Conservation (phyloP, 139 green algal species). For the Tetratostichococcus sp. region DNA sequence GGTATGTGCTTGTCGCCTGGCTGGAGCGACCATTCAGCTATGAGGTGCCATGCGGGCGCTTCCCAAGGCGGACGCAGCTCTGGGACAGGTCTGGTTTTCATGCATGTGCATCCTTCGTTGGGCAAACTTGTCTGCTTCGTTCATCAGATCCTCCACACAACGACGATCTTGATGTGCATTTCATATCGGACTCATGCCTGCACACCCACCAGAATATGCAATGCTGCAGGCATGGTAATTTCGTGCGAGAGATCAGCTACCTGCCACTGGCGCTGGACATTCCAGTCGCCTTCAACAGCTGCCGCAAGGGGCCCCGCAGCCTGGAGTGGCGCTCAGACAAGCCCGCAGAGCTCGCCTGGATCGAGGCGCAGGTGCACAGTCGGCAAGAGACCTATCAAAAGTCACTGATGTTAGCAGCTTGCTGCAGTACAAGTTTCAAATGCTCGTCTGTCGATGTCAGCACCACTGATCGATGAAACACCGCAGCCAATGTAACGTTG, state of each 20-base stretch:
- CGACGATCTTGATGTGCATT: background rate
- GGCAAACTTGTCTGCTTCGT: background rate
- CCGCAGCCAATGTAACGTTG: too few species aligned
- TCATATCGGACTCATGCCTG: background rate
- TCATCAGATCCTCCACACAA: background rate
- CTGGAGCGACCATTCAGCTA: slow-evolving; percentile 90
- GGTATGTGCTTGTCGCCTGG: slow-evolving; percentile 79
- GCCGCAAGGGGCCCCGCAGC: slow-evolving; percentile 65
- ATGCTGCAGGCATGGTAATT: slow-evolving; percentile 21
- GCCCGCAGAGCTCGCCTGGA: slow-evolving; percentile 74
- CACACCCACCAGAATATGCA: too few species aligned
- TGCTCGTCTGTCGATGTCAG: background rate
- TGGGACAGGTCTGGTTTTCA: slow-evolving; percentile 38
- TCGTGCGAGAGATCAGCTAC: slow-evolving; percentile 68
- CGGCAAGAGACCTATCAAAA: too few species aligned
- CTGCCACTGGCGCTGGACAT: slow-evolving; percentile 95
- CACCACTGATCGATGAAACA: too few species aligned
- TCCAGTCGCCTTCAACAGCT: slow-evolving; percentile 88
- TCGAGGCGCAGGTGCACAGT: slow-evolving; percentile 81
- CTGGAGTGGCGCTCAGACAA: slow-evolving; percentile 88
- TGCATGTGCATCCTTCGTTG: background rate
- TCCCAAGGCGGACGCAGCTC: slow-evolving; percentile 82
- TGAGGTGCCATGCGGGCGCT: slow-evolving; percentile 82
- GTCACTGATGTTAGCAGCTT: background rate
- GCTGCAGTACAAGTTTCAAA: background rate